Percentiles rank a stretch among this genome's conserved stretches.
These are phyloP conservation scores for Jatropha curcas DNA, from an alignment of 345 rosid genomes.

Conservation along the genomic window DNA sequence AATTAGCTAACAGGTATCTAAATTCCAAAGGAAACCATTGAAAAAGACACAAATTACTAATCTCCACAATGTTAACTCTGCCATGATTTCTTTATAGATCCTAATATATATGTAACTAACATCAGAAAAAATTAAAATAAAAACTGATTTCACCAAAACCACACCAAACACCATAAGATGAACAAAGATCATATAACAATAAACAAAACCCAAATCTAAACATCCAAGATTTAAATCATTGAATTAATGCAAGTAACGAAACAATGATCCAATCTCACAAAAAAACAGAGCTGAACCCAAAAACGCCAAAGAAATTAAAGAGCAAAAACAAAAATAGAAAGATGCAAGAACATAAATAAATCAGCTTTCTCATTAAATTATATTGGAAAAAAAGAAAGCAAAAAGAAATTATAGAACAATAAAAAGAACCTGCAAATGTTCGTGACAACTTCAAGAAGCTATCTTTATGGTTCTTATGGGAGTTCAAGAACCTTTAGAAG, in stretches of 20 bases:
- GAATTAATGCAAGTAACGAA: neutral
- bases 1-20: conserved; percentile 7
- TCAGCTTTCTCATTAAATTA: neutral
- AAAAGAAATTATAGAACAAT: neutral
- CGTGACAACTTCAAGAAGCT: neutral
- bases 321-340: conserved; percentile 2
- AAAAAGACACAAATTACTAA: conserved; percentile 15
- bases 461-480: neutral
- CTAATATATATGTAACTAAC: neutral
- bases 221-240: conserved; percentile 6
- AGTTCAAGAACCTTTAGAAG: neutral
- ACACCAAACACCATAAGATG: neutral
- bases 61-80: conserved; percentile 10
- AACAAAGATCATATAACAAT: conserved; percentile 3
- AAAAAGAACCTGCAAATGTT: neutral
- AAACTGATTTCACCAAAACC: neutral
- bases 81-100: neutral
- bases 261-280: neutral
- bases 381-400: neutral
- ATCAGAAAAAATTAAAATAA: neutral
- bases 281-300: neutral
- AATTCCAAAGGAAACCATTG: conserved; percentile 14
- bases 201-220: conserved; percentile 1
- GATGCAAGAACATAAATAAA: neutral
- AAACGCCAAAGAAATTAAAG: neutral